phyloP scores from a whole-genome alignment of 768 basidiomycete species.

The Auriscalpium vulgare region DNA sequence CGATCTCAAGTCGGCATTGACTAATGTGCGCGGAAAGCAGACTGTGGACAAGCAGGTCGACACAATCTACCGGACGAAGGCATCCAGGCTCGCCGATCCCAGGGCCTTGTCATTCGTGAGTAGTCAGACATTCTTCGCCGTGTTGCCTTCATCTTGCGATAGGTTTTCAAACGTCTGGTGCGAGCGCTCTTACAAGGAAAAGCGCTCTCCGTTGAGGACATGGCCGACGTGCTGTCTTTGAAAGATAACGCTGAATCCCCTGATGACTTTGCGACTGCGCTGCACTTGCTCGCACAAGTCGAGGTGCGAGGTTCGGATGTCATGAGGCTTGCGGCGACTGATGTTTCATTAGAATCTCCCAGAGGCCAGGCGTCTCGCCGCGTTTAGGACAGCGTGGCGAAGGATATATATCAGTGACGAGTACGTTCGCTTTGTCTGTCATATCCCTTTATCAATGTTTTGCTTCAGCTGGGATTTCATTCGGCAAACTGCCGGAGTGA shows the following conservation, averaged over 20 bases:
- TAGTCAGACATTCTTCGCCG: background rate
- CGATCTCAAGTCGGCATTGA: slow-evolving; percentile 48
- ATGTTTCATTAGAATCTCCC: slow-evolving; percentile 48
- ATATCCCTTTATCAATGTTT: background rate
- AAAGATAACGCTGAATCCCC: slow-evolving; percentile 63
- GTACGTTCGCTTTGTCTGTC: slow-evolving; percentile 30
- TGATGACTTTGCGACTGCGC: slow-evolving; percentile 61
- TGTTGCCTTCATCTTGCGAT: background rate
- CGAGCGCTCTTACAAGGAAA: slow-evolving; percentile 67
- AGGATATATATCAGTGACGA: slow-evolving; percentile 84
- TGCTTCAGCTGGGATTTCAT: slow-evolving; percentile 66
- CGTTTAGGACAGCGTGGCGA: slow-evolving; percentile 77
- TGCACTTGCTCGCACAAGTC: slow-evolving; percentile 55
- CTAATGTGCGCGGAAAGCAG: slow-evolving; percentile 45
- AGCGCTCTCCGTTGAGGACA: slow-evolving; percentile 68
- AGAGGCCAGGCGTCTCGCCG: slow-evolving; percentile 56
- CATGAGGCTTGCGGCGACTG: background rate
- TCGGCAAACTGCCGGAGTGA: slow-evolving; percentile 62
- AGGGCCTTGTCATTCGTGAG: slow-evolving; percentile 46
- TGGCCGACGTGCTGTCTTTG: slow-evolving; percentile 76
- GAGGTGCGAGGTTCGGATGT: slow-evolving; percentile 20
- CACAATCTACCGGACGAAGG: slow-evolving; percentile 48
- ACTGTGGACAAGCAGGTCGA: slow-evolving; percentile 65
- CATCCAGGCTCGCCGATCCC: slow-evolving; percentile 34
- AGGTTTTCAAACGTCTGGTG: slow-evolving; percentile 68